phyloP scores from a whole-genome alignment of 164 flowering plant genomes.

The Nymphaea thermarum region DNA sequence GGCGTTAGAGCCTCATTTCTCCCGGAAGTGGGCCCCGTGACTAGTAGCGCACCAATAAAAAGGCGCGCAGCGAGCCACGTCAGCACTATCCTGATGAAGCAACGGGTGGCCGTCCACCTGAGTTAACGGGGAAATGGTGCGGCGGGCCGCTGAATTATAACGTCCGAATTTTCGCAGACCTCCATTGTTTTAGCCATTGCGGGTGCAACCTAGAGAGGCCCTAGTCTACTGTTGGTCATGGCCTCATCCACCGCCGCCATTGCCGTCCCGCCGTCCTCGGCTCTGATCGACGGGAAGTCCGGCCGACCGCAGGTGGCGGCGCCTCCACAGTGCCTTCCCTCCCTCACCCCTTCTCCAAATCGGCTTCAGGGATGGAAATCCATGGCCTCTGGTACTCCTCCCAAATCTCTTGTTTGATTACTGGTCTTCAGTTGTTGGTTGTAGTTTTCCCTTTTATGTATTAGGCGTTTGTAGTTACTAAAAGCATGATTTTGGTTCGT shows the following conservation, averaged over 20 bases:
- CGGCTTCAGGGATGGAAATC: constrained; percentile 11
- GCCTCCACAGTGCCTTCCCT: constrained; percentile 34
- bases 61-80: background rate
- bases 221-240: background rate
- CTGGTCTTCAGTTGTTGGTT: no score
- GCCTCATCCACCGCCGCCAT: constrained; percentile 5
- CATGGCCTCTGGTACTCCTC: constrained; percentile 12
- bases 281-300: constrained; percentile 26
- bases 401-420: background rate
- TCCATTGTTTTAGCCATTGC: background rate
- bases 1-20: no score
- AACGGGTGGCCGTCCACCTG: background rate
- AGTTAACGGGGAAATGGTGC: background rate
- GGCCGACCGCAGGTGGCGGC: constrained; percentile 36
- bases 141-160: background rate
- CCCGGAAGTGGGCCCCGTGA: no score
- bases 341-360: constrained; percentile 20
- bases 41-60: no score
- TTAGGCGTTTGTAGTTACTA: no score
- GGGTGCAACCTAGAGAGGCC: background rate
- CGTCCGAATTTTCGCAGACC: background rate
- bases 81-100: background rate
- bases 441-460: no score
- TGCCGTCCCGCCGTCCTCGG: constrained; percentile 23
- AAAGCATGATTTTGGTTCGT: no score